phyloP scores from a whole-genome alignment of 345 rosid genomes.

The Noccaea caerulescens region DNA sequence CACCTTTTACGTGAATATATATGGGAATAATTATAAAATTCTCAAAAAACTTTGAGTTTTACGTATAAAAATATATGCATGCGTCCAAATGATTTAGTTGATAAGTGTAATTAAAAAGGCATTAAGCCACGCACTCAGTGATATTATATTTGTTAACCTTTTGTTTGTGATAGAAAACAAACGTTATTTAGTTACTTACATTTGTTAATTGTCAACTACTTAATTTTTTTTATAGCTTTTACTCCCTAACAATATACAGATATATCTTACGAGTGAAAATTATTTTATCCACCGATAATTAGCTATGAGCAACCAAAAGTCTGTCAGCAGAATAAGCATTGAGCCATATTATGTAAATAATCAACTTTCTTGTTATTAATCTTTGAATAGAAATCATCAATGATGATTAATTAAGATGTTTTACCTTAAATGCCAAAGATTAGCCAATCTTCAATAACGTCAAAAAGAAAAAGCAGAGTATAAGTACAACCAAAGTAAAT shows the following conservation, averaged over 20 bases:
- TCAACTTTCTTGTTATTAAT: constrained; percentile 10
- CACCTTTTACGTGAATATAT: constrained; percentile 31
- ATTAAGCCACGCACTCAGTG: constrained; percentile 2
- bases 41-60: neutral
- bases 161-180: too few relatives aligned
- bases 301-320: neutral
- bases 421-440: constrained; percentile 31
- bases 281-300: constrained; percentile 6
- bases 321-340: neutral
- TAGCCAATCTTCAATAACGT: constrained; percentile 36
- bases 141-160: neutral
- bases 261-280: neutral
- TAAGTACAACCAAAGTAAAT: constrained; percentile 22
- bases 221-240: too few relatives aligned
- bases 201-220: too few relatives aligned
- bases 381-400: constrained; percentile 4
- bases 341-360: neutral
- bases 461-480: constrained; percentile 14
- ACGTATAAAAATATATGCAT: constrained; percentile 31
- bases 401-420: constrained; percentile 38
- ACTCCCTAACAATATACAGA: neutral
- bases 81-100: neutral
- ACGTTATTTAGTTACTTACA: too few relatives aligned
- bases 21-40: constrained; percentile 14
- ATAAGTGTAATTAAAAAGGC: neutral